Evolutionary conservation across 208 protist genomes (phyloP), one percentile per base, ranked within the genome.

Genomic region (Acanthamoeba lenticulata): DNA sequence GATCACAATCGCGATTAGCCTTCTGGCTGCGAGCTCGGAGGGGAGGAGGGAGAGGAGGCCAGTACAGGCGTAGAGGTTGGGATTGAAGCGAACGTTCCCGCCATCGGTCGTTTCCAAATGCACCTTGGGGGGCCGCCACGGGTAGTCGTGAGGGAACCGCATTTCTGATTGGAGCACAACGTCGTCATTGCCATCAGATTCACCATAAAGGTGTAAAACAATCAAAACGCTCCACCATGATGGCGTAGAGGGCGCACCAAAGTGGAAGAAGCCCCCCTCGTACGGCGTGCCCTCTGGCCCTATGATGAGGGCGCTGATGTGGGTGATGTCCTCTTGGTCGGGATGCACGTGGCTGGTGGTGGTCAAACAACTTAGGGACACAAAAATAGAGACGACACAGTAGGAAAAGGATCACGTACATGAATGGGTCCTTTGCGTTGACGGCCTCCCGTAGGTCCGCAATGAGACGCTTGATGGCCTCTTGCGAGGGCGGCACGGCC

Each of bases 31-130:
- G n/a, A n/a, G n/a, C n/a, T n/a, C n/a, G n/a, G n/a, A n/a, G n/a
- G n/a, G n/a, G n/a, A n/a, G n/a, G n/a, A n/a, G n/a, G n/a, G n/a
- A n/a, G n/a, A n/a, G n/a, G n/a, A 60, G 21, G 21, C 11, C 21
- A 21, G 97, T 97, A 83, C 86, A 93, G 11, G 94, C 94, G 85
- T 98, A 98, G 29, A 98, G 93, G 94, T 98, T 98, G 5, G 98
- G 98, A 86, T 98, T 98, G 88, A 98, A 98, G 34, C 98, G 94
- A 9, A 98, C 95, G 0, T 94, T 92, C 17, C 96, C 97, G 21
- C 77, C 65, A 42, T 96, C 97, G 27, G 97, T 98, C 40, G 97
- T 98, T 27, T 81, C 32, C 55, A 97, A 45, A 3, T 55, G 34
- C 1, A 96, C 95, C 40, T 49, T 27, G 24, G 94, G 94, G 52